phyloP scores from a whole-genome alignment of 441 rosid genomes.

The Sinapis alba region DNA sequence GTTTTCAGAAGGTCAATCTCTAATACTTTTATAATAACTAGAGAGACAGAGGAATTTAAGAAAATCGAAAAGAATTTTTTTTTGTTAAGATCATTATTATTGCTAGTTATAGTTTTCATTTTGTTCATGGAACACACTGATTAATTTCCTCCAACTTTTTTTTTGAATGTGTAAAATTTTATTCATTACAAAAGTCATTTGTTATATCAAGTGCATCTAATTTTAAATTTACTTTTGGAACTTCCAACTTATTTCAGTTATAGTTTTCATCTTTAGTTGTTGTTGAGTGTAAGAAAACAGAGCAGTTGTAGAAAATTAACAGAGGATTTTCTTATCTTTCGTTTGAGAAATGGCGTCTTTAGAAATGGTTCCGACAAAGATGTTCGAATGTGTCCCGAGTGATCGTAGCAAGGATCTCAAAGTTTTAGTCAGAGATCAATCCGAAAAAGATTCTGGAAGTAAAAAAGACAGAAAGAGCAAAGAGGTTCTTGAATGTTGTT shows the following conservation, averaged over 20 bases:
- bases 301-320: not conserved
- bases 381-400: conserved; percentile 53
- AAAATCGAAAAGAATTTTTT: not conserved
- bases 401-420: conserved; percentile 44
- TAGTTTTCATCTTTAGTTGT: not conserved
- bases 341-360: conserved; percentile 58
- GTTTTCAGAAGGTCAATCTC: not conserved
- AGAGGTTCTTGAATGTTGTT: conserved; percentile 29
- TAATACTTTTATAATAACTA: not conserved
- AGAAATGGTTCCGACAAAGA: conserved; percentile 60
- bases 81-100: not conserved
- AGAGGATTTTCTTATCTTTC: not conserved
- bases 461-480: conserved; percentile 15
- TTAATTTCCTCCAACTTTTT: not conserved
- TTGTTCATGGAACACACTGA: not conserved
- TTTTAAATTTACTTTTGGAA: not conserved
- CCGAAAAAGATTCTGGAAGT: conserved; percentile 21
- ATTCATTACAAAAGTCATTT: not conserved
- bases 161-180: not conserved
- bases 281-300: not conserved
- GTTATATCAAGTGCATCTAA: not conserved
- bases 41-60: conserved; percentile 11
- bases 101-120: not conserved
- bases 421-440: conserved; percentile 55
- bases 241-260: not conserved